Evolutionary conservation across 306 rosid species (phyloP), one percentile per base, ranked within the genome.

Genomic region (Cucumis melo): DNA sequence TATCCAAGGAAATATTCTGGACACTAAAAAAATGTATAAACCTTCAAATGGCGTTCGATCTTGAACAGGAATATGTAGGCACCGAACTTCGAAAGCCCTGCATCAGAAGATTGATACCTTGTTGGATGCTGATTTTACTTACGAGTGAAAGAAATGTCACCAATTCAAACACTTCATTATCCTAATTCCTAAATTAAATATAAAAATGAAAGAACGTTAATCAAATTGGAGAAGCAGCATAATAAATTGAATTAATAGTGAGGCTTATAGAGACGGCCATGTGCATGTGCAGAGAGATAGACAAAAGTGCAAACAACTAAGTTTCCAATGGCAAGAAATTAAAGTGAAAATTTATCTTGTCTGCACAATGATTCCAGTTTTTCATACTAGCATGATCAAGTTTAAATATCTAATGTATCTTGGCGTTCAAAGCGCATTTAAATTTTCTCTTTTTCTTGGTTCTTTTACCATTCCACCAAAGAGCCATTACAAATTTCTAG

Each of bases 41-140:
- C 99, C 99, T 94, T 94, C 92, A 83, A 94, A 92, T 58, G 93
- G 91, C 27, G 96, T 94, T 80, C 90, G 90, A 80, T 94, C 99
- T 3, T 78, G 81, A 75, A 81, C 87, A 55, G 99, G 99, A 78
- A 94, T 86, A 77, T 94, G 96, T 86, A 94, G 83, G 86, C 99
- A 94, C 63, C 88, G 87, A 83, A 94, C 98, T 87, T 92, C 96
- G 16, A 94, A 94, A 77, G 83, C 90, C 91, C 99, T 94, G 90
- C 73, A 80, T 27, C 56, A 83, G 19, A 32, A 72, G 53, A 62
- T 80, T 77, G 77, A 12, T 60, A 32, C 56, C 17, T 38, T 68
- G 21, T 6, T 39, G 32, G 12, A 74, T 5, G 19, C 17, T 51
- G 17, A 3, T 13, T 55, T 39, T 14, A 39, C 78, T 13, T 36